phyloP scores from a whole-genome alignment of 805 yeast genomes.

The Teunomyces lycoperdinae region DNA sequence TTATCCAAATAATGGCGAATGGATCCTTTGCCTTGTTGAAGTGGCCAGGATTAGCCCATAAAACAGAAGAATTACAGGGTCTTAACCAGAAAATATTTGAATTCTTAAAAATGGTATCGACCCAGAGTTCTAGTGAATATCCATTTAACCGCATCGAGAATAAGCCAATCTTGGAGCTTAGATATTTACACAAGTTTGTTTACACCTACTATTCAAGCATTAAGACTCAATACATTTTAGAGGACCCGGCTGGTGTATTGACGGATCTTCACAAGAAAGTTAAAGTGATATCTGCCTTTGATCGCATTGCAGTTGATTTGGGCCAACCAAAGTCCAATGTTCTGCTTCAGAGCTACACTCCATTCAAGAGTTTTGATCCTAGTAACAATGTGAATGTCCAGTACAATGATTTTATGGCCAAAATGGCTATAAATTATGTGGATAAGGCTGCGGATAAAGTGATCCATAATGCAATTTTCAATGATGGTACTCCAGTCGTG shows the following conservation, averaged over 20 bases:
- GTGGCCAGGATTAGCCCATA: constrained; percentile 53
- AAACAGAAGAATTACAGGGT: constrained; percentile 36
- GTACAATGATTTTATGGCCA: constrained; percentile 72
- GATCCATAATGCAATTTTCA: constrained; percentile 61
- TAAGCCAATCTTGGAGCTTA: constrained; percentile 34
- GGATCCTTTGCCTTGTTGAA: constrained; percentile 65
- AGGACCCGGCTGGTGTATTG: constrained; percentile 15
- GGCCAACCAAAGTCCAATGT: constrained; percentile 61
- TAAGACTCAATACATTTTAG: constrained; percentile 25
- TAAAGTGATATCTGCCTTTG: constrained; percentile 38
- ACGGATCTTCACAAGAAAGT: constrained; percentile 22
- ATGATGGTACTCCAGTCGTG: constrained; percentile 71
- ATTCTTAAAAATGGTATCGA: constrained; percentile 27
- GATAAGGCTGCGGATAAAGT: constrained; percentile 42
- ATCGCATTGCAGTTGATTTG: constrained; percentile 42
- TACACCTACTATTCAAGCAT: constrained; percentile 34
- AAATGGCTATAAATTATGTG: constrained; percentile 54
- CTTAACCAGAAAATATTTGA: constrained; percentile 26
- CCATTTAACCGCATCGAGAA: constrained; percentile 6
- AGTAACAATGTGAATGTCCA: constrained; percentile 47
- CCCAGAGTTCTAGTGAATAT: constrained; percentile 7
- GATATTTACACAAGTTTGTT: constrained; percentile 40
- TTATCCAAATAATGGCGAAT: constrained; percentile 83
- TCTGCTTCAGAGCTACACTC: constrained; percentile 55
- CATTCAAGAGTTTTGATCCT: constrained; percentile 39